Percentiles rank a stretch among this genome's conserved stretches.
Evolutionary conservation across 805 yeast genomes (phyloP).

Genomic region (Saccharomycopsis fodiens): DNA sequence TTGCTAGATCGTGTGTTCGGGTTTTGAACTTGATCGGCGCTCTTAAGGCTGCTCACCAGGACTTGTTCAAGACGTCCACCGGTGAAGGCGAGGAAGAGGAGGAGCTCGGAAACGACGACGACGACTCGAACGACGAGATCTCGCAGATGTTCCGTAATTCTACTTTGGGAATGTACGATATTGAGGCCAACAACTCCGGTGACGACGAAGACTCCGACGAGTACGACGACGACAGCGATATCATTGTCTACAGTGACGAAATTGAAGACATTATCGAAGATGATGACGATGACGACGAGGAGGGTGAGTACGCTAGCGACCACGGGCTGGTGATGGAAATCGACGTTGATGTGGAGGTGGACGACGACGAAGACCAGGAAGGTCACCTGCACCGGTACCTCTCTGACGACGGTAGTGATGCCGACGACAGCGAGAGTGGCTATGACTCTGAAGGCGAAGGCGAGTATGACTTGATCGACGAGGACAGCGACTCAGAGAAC

Average conservation of each 20-base stretch:
- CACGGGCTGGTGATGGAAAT: constrained; percentile 23
- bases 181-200: constrained; percentile 60
- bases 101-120: constrained; percentile 48
- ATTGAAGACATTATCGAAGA: constrained; percentile 31
- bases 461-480: constrained; percentile 15
- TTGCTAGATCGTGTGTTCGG: constrained; percentile 51
- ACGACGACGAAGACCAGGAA: constrained; percentile 28
- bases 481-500: constrained; percentile 18
- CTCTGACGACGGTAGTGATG: constrained; percentile 16
- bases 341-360: constrained; percentile 29
- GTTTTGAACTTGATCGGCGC: constrained; percentile 52
- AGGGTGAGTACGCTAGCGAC: constrained; percentile 4
- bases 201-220: constrained; percentile 46
- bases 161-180: constrained; percentile 90
- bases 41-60: constrained; percentile 49
- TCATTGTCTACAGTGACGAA: constrained; percentile 27
- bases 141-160: constrained; percentile 84
- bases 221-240: constrained; percentile 33
- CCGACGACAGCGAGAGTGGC: constrained; percentile 21
- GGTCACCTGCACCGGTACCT: constrained; percentile 21
- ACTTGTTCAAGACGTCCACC: constrained; percentile 40
- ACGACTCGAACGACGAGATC: constrained; percentile 55
- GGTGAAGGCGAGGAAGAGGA: constrained; percentile 47
- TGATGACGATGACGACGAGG: constrained; percentile 23
- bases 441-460: constrained; percentile 21